Base-by-base conservation (phyloP, 768 basidiomycete genomes). In the Boletus patriciae region DNA sequence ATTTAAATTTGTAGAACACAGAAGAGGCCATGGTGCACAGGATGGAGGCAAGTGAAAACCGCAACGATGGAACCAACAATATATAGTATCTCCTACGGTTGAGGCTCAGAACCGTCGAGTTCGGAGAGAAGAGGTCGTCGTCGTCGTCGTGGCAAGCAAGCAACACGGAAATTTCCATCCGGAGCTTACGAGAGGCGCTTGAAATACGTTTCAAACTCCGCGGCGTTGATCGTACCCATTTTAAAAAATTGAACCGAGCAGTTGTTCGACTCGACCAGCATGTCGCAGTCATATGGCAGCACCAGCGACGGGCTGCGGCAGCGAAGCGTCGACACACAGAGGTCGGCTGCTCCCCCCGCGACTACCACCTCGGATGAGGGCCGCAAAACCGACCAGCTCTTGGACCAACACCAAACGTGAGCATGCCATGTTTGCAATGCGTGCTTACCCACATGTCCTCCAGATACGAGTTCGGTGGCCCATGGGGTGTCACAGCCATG, bases 1-100 rank as follows among this genome's bases (percentile, higher is more conserved):
- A 94, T 73, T 87, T 92, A 87, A 97, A 99, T 77, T 89, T 90
- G 86, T 96, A 98, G 78, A 94, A 97, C 72, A 98, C 93, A 76
- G 92, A 94, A 69, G 94, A 96, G 67, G 91, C 84, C 92, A 89
- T 89, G 60, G 52, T 31, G 31, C 50, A 62, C 58, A 63, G 42
- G 41, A 56, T 46, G 52, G 44, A 49, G 46, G 49, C 40, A 53
- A 51, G n/a, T 15, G n/a, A 50, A 60, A 61, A 38, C 57, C 27
- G 59, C 60, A 61, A 59, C 21, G 54, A 61, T 34, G 58, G 42
- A 55, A 54, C 52, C 46, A 63, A 48, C 40, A 69, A 51, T 66
- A 33, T 70, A 63, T 61, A 66, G 59, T 58, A 60, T 43, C 58
- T 54, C 63, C 64, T 63, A 63, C 66, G 49, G 47, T 25, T 50